Evolutionary conservation across 257 asterid species (phyloP), one percentile per base, ranked within the genome.

Genomic region (Solanum dulcamara): DNA sequence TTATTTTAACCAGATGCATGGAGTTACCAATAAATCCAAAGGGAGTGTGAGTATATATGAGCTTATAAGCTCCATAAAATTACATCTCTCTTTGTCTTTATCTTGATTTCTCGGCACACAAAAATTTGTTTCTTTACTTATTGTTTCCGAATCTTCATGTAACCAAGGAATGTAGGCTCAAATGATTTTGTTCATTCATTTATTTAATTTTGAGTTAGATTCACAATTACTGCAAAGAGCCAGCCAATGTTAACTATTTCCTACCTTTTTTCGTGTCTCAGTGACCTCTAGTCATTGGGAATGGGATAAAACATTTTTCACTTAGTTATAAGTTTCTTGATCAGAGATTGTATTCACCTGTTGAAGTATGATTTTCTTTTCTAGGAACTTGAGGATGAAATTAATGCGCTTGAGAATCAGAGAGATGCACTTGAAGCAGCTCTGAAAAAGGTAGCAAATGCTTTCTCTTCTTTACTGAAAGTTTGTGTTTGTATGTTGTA

Each of bases 401-500:
- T 93, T 88, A 89, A 86, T 83, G 89, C 85, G 81, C 98, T 96
- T 84, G 92, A 92, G 80, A 86, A 62, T 88, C 92, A 89, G 89
- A 93, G 90, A 88, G 90, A 87, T 42, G 94, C 92, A 74, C 95
- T 96, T 83, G 99, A 96, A 89, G 92, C 88, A 50, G 93, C 93
- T 88, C 90, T 95, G 87, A 91, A 86, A 85, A 92, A 89, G 98
- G 97, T 96, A 88, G 62, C 85, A 48, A 30, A 50, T 32, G 44
- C 85, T 86, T 79, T 8, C 83, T 80, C 51, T 88, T 33, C 74
- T 81, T 37, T 35, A 66, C 86, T 11, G 48, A 60, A 53, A 59
- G 85, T 77, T 30, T 26, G 60, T 40, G 48, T 51, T 57, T 85
- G 32, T 83, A 38, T 74, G 22, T 85, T 80, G 75, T 4, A 32